phyloP scores from a whole-genome alignment of 1,139 yeast species.

The Sugiyamaella japonica region DNA sequence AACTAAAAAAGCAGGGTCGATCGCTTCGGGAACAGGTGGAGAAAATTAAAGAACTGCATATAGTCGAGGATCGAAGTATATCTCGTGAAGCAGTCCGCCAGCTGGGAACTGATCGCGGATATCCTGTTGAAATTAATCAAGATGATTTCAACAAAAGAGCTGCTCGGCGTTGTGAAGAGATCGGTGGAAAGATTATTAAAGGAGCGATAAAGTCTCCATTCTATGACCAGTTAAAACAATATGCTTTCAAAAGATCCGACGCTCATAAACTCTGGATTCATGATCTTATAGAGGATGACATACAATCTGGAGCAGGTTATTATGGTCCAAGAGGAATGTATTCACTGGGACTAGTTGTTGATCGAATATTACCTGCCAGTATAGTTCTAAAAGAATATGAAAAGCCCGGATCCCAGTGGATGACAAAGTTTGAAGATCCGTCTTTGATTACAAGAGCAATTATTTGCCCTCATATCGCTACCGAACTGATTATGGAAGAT shows the following conservation, averaged over 20 bases:
- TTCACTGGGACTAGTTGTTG: slow-evolving; percentile 1
- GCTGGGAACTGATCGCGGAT: not conserved
- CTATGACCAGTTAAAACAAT: slow-evolving; percentile 10
- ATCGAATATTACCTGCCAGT: slow-evolving; percentile 6
- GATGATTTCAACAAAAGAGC: slow-evolving; percentile 1
- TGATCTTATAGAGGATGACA: slow-evolving; percentile 10
- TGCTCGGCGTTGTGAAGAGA: not conserved
- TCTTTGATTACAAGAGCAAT: slow-evolving; percentile 14
- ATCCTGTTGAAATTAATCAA: slow-evolving; percentile 10
- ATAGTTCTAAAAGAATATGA: slow-evolving; percentile 5
- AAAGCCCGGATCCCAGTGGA: slow-evolving; percentile 11
- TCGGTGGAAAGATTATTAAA: slow-evolving; percentile 8
- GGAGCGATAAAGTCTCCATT: slow-evolving; percentile 7
- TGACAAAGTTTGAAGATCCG: slow-evolving; percentile 15
- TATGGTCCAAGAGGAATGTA: slow-evolving; percentile 22
- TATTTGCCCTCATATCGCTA: slow-evolving; percentile 18
- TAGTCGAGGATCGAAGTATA: not conserved
- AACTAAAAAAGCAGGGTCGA: not conserved
- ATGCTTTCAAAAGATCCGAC: slow-evolving; percentile 1
- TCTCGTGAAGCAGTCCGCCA: not conserved
- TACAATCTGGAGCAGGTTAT: slow-evolving; percentile 22
- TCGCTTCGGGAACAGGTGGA: not conserved
- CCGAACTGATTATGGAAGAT: slow-evolving; percentile 19
- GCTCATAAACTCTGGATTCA: not conserved
- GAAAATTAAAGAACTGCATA: not conserved